Evolutionary conservation across 2,329 filamentous ascomycete species (phyloP).

Genomic region (Exserohilum turcica): DNA sequence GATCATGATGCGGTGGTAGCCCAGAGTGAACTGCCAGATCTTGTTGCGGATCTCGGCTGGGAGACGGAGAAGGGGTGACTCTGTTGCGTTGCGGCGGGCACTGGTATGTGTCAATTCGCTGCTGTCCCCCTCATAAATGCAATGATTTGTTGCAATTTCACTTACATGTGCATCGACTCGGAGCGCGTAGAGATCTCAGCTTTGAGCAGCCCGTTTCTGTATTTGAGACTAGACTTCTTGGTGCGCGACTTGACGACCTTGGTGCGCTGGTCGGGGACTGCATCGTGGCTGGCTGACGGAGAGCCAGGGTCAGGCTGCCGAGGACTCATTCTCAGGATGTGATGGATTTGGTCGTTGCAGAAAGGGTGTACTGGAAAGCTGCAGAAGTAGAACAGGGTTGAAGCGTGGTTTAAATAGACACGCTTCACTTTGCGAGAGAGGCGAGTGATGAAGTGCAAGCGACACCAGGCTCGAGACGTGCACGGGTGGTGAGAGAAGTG

Average conservation of each 20-base stretch:
- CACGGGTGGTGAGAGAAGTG: no score
- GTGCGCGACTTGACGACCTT: no score
- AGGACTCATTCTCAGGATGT: no score
- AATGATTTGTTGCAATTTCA: background rate
- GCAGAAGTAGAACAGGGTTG: no score
- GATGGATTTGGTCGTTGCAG: no score
- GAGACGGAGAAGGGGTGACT: constrained; percentile 20
- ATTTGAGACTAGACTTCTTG: background rate
- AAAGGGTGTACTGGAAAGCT: no score
- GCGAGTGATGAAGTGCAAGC: no score
- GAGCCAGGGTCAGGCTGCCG: no score
- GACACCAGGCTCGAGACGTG: no score
- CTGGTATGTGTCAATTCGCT: background rate
- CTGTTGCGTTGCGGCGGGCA: constrained; percentile 9
- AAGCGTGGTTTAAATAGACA: no score
- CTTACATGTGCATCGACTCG: constrained; percentile 8
- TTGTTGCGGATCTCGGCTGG: constrained; percentile 20
- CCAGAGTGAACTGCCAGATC: constrained; percentile 19
- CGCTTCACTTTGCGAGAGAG: no score
- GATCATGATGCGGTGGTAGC: constrained; percentile 6
- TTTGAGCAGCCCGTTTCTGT: constrained; percentile 8
- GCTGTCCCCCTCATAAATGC: background rate
- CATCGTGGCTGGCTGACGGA: no score
- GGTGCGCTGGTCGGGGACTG: background rate
- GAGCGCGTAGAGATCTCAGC: background rate